Evolutionary conservation across 306 rosid species (phyloP).

Genomic region (Hippophae rhamnoides): DNA sequence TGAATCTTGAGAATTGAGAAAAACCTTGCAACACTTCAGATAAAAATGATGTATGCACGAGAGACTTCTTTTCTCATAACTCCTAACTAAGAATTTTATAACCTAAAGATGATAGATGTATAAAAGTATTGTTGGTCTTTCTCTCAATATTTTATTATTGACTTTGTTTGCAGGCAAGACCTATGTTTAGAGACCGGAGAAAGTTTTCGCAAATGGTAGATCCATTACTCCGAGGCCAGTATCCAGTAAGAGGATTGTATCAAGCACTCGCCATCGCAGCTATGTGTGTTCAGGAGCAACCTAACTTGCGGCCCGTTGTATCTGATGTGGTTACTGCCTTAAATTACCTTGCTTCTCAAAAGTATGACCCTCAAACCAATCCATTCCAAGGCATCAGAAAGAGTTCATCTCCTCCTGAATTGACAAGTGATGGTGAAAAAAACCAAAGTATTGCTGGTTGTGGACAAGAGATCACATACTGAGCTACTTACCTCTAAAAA

Average conservation of each 20-base stretch:
- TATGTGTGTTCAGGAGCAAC: constrained; percentile 68
- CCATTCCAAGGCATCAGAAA: constrained; percentile 27
- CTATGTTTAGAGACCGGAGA: constrained; percentile 57
- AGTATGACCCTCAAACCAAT: constrained; percentile 38
- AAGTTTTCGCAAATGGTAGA: constrained; percentile 68
- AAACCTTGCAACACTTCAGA: too few relatives aligned
- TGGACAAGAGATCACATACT: constrained; percentile 22
- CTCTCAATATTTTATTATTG: background rate
- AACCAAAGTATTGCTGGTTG: constrained; percentile 13
- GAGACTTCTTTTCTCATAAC: too few relatives aligned
- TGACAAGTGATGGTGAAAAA: constrained; percentile 15
- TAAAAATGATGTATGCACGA: too few relatives aligned
- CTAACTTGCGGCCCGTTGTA: constrained; percentile 57
- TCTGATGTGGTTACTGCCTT: constrained; percentile 67
- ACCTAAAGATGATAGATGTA: too few relatives aligned
- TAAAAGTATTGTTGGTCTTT: too few relatives aligned
- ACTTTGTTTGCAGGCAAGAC: constrained; percentile 56
- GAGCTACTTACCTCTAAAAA: constrained; percentile 8
- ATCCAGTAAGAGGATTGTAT: constrained; percentile 58
- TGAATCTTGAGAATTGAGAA: too few relatives aligned
- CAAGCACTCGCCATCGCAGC: constrained; percentile 70
- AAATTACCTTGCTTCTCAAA: constrained; percentile 67
- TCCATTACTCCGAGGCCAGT: constrained; percentile 59
- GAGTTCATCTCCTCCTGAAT: constrained; percentile 27
- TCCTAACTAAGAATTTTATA: too few relatives aligned